These are phyloP conservation scores for Populus hybrid DNA, from an alignment of 441 rosid species.

Conservation along the genomic window DNA sequence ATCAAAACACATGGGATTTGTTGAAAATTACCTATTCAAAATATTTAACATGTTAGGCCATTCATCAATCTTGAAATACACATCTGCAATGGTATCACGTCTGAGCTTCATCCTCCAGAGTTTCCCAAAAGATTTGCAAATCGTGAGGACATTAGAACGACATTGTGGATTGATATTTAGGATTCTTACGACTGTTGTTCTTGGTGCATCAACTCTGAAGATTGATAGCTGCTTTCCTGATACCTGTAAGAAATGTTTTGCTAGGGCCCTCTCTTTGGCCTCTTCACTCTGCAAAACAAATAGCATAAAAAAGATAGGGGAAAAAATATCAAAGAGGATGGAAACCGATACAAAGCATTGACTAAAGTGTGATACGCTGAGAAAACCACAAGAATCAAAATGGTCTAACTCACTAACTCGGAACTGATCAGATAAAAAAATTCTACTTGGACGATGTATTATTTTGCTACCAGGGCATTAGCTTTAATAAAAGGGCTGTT, in stretches of 20 bases:
- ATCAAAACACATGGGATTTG: neutral
- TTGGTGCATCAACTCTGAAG: conserved; percentile 43
- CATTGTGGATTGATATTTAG: conserved; percentile 11
- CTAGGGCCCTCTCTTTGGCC: conserved; percentile 38
- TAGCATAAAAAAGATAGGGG: neutral
- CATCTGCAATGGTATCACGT: conserved; percentile 13
- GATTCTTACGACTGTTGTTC: conserved; percentile 40
- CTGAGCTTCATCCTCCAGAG: neutral
- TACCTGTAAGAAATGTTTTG: conserved; percentile 27
- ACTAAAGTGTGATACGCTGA: neutral
- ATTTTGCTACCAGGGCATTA: neutral
- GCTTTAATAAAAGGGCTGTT: neutral
- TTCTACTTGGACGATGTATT: neutral
- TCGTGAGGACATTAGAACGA: neutral
- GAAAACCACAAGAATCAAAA: neutral
- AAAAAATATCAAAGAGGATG: neutral
- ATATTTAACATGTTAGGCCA: conserved; percentile 44
- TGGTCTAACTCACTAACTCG: neutral
- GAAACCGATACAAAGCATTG: neutral
- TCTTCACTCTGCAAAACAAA: conserved; percentile 31
- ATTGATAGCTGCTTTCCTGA: conserved; percentile 23
- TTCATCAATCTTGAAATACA: conserved; percentile 27
- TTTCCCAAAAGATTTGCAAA: conserved; percentile 24
- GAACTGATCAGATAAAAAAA: neutral
- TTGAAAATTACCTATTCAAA: conserved; percentile 27